Percentiles rank a stretch among this genome's conserved stretches.
Conservation (phyloP, 2,329 filamentous ascomycete genomes). For the Pseudogymnoascus sp. region DNA sequence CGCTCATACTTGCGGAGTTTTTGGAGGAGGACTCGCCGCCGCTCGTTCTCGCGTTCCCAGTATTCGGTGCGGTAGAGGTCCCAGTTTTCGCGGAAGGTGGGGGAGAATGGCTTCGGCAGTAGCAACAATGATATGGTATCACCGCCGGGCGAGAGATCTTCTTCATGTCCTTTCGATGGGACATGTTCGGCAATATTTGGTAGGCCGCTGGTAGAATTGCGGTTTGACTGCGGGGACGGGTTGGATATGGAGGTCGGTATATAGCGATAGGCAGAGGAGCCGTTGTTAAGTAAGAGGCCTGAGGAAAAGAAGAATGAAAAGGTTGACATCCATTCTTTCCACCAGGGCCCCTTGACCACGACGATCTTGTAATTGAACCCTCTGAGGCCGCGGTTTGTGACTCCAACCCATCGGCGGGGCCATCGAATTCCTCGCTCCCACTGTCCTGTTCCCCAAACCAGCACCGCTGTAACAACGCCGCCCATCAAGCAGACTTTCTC, state of each 20-base stretch:
- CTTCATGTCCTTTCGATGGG: conserved; percentile 66
- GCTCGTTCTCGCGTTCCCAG: conserved; percentile 94
- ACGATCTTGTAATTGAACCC: conserved; percentile 96
- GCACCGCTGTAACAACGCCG: conserved; percentile 73
- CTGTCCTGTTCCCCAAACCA: conserved; percentile 92
- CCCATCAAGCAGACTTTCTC: conserved; percentile 90
- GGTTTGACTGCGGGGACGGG: conserved; percentile 34
- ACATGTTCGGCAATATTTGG: conserved; percentile 43
- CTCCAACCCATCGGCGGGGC: conserved; percentile 83
- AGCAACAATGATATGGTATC: conserved; percentile 87
- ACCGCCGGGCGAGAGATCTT: conserved; percentile 82
- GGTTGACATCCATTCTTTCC: conserved; percentile 66
- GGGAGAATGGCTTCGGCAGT: conserved; percentile 88
- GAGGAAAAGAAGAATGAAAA: conserved; percentile 71
- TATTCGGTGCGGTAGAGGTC: conserved; percentile 89
- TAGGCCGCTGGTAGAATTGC: conserved; percentile 20
- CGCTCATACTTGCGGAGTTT: conserved; percentile 62
- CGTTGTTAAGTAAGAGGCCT: conserved; percentile 58
- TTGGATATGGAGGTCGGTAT: conserved; percentile 59
- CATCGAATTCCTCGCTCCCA: conserved; percentile 93
- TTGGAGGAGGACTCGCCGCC: conserved; percentile 61
- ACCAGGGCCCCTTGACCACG: conserved; percentile 73
- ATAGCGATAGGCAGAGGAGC: conserved; percentile 63
- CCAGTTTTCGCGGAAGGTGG: conserved; percentile 94
- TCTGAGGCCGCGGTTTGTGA: conserved; percentile 81